phyloP scores from a whole-genome alignment of 257 asterid species.

The Solanum pinnatisectum region DNA sequence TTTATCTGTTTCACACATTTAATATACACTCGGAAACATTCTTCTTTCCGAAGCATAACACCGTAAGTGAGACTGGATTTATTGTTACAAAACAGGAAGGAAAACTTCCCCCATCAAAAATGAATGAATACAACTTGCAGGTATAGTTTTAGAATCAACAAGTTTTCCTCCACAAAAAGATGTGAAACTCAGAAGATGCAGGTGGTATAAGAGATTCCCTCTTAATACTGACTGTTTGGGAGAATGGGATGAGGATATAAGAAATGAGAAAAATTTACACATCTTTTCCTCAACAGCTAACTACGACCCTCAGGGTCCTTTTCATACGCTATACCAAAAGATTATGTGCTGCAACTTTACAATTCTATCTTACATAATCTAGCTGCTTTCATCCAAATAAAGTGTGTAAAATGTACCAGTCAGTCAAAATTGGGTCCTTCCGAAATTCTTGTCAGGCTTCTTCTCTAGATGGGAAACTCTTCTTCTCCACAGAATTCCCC shows the following conservation, averaged over 20 bases:
- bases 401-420: background rate
- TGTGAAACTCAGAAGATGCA: background rate
- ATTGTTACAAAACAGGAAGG: background rate
- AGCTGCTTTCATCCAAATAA: background rate
- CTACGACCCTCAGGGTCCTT: background rate
- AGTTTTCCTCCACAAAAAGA: background rate
- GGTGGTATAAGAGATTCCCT: background rate
- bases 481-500: slow-evolving; percentile 14
- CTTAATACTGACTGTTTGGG: background rate
- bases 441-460: background rate
- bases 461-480: background rate
- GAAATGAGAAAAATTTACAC: background rate
- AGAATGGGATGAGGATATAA: background rate
- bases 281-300: background rate
- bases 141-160: background rate
- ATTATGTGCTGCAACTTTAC: background rate
- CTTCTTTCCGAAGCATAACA: background rate
- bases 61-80: background rate
- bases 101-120: background rate
- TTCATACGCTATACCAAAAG: slow-evolving; percentile 1
- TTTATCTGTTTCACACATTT: background rate
- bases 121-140: background rate
- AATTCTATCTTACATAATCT: background rate
- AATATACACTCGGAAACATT: background rate
- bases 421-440: slow-evolving; percentile 1